A percentile compares a stretch with the other conserved stretches of the same genome.
phyloP scores from a whole-genome alignment of 1,284 basidiomycete genomes.

The Laetiporus sulphureus region DNA sequence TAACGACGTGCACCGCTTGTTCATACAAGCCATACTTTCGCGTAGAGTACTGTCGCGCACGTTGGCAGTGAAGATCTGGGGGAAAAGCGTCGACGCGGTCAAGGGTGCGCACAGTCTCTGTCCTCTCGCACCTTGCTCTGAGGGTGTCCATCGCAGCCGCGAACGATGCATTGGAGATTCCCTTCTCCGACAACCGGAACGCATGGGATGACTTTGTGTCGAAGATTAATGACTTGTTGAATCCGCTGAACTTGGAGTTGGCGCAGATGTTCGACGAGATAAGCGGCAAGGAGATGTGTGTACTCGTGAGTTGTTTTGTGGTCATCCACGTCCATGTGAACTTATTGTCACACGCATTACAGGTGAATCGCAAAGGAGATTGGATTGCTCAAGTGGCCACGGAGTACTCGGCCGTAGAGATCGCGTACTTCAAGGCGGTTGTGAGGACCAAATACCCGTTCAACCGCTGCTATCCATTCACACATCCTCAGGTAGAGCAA shows the following conservation, averaged over 20 bases:
- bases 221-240: conserved; percentile 52
- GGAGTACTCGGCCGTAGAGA: conserved; percentile 70
- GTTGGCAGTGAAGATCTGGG: conserved; percentile 60
- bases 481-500: conserved; percentile 61
- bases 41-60: conserved; percentile 56
- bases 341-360: background rate
- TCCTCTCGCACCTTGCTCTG: background rate
- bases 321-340: background rate
- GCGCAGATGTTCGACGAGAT: conserved; percentile 56
- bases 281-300: conserved; percentile 56
- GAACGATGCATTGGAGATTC: conserved; percentile 42
- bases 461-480: too few relatives aligned
- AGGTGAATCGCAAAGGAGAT: conserved; percentile 77
- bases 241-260: conserved; percentile 68
- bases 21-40: conserved; percentile 71
- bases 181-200: conserved; percentile 33
- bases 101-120: conserved; percentile 33
- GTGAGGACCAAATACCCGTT: conserved; percentile 35
- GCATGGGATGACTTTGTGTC: conserved; percentile 57
- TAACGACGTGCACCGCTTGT: conserved; percentile 64
- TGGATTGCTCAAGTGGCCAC: conserved; percentile 78
- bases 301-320: conserved; percentile 40
- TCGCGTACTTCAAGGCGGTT: conserved; percentile 75
- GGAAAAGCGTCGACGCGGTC: conserved; percentile 57
- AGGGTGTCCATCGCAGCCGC: conserved; percentile 32